These are phyloP conservation scores for Irpex sp. DNA, from an alignment of 1,284 basidiomycete genomes.

Conservation along the genomic window DNA sequence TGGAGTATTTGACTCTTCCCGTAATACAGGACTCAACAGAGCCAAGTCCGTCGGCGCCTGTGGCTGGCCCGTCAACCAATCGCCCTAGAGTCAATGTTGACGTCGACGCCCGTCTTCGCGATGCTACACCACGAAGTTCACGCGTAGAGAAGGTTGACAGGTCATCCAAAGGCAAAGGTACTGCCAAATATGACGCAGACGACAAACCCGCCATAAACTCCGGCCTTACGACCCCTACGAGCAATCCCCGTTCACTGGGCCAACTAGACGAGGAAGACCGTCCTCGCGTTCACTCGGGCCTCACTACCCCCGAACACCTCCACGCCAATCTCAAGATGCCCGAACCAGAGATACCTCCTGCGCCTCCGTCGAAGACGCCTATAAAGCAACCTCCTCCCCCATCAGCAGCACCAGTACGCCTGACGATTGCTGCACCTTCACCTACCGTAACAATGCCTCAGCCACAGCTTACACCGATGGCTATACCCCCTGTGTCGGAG, in stretches of 20 bases:
- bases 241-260: slow-evolving; percentile 9
- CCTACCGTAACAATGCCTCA: slow-evolving; percentile 19
- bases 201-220: slow-evolving; percentile 15
- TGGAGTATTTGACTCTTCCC: slow-evolving; percentile 25
- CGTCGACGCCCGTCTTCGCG: not conserved
- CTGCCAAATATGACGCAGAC: not conserved
- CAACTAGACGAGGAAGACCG: slow-evolving; percentile 17
- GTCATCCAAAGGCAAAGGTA: not conserved
- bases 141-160: not conserved
- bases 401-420: slow-evolving; percentile 3
- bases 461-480: slow-evolving; percentile 20
- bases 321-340: slow-evolving; percentile 8
- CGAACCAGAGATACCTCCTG: slow-evolving; percentile 16
- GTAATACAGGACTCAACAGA: slow-evolving; percentile 20
- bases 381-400: not conserved
- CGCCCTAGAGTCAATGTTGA: slow-evolving; percentile 1
- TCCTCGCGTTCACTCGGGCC: slow-evolving; percentile 21
- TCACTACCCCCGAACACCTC: slow-evolving; percentile 24
- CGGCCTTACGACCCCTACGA: slow-evolving; percentile 24
- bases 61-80: not conserved
- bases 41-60: not conserved
- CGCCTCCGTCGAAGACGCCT: slow-evolving; percentile 1
- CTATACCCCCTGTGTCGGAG: slow-evolving; percentile 17
- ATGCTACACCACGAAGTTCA: not conserved
- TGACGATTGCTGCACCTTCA: slow-evolving; percentile 6